These are phyloP conservation scores for Colletotrichum cordylinicola DNA, from an alignment of 2,329 filamentous ascomycete species.

Conservation along the genomic window DNA sequence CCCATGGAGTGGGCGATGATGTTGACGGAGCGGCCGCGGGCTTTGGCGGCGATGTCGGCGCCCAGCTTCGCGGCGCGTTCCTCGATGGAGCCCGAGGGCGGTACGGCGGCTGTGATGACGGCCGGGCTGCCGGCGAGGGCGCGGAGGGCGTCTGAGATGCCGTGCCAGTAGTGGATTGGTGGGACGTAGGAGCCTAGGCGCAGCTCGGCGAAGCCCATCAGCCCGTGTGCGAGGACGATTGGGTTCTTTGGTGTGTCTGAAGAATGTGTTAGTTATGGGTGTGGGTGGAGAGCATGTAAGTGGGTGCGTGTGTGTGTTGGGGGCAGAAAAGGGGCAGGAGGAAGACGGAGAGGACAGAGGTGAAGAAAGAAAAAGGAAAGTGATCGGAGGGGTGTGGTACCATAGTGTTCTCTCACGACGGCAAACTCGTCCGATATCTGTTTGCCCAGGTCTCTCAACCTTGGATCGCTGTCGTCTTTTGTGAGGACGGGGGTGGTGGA, in stretches of 20 bases:
- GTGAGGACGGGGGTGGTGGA: conserved; percentile 1
- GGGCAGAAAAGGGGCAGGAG: not conserved
- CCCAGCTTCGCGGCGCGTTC: conserved; percentile 64
- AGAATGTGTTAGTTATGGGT: conserved; percentile 18
- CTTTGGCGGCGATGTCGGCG: conserved; percentile 53
- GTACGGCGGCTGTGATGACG: conserved; percentile 67
- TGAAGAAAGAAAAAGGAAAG: not conserved
- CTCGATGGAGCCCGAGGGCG: conserved; percentile 66
- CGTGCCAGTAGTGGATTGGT: conserved; percentile 68
- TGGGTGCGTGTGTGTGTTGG: not conserved
- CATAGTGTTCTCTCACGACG: conserved; percentile 47
- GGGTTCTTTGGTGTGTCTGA: conserved; percentile 63
- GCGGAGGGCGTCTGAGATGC: conserved; percentile 63
- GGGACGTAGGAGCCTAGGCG: conserved; percentile 57
- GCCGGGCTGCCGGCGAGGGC: conserved; percentile 56
- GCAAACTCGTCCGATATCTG: conserved; percentile 54
- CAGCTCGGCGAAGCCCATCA: conserved; percentile 68
- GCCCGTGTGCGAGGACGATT: conserved; percentile 69
- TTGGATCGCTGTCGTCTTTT: conserved; percentile 35
- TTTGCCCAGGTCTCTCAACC: conserved; percentile 44
- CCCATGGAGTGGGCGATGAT: conserved; percentile 77
- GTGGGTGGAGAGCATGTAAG: not conserved
- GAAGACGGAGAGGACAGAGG: not conserved
- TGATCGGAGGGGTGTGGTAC: conserved; percentile 31
- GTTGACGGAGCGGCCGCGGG: conserved; percentile 67